phyloP scores from a whole-genome alignment of 805 yeast species.

The Starmerella geochares region DNA sequence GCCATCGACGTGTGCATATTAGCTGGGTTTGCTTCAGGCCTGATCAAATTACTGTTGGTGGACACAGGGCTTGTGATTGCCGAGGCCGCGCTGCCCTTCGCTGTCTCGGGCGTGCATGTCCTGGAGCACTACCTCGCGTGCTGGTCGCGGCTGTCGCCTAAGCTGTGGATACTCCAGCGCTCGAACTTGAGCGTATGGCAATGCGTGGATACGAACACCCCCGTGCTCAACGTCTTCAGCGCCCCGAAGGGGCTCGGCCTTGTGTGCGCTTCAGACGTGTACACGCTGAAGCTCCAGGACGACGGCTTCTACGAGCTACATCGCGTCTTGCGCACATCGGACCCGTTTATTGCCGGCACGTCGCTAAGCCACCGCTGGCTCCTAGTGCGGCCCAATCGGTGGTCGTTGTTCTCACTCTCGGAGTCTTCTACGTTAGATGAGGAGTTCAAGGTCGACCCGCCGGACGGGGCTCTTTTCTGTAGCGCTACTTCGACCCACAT shows the following conservation, averaged over 20 bases:
- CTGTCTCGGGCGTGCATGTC: slow-evolving; percentile 7
- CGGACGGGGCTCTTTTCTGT: not conserved
- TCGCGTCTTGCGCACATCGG: not conserved
- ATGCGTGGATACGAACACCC: slow-evolving; percentile 1
- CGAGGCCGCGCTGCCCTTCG: not conserved
- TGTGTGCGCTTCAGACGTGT: slow-evolving; percentile 10
- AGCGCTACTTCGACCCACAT: not conserved
- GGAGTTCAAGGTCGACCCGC: slow-evolving; percentile 16
- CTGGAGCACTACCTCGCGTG: slow-evolving; percentile 14
- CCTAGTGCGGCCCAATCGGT: slow-evolving; percentile 2
- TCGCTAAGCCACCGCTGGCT: not conserved
- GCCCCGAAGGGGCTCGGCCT: slow-evolving; percentile 5
- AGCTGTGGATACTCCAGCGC: slow-evolving; percentile 12
- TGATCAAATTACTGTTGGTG: not conserved
- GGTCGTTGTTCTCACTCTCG: slow-evolving; percentile 8
- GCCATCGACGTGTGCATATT: not conserved
- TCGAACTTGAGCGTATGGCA: slow-evolving; percentile 9
- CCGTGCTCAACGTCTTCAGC: slow-evolving; percentile 8
- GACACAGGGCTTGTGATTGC: slow-evolving; percentile 1
- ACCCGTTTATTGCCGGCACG: not conserved
- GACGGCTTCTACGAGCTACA: not conserved
- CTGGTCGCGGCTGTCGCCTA: slow-evolving; percentile 2
- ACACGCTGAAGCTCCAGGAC: not conserved
- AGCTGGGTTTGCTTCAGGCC: not conserved
- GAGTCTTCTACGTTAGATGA: not conserved